Evolutionary conservation across 345 rosid genomes (phyloP), one percentile per base, ranked within the genome.

Genomic region (Lumnitzera racemosa): DNA sequence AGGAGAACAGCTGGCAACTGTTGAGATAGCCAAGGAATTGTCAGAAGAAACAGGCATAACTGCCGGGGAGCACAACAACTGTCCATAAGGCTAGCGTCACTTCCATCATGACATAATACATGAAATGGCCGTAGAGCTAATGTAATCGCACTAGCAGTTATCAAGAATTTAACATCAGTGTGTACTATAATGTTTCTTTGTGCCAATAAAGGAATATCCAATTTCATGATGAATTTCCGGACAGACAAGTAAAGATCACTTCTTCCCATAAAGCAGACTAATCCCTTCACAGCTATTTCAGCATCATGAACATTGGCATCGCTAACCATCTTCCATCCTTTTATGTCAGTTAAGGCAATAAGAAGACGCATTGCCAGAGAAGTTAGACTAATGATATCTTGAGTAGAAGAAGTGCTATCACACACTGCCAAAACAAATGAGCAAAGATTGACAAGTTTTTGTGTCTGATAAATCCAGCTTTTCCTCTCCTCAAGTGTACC

Each of bases 121-220:
- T 81, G 90, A 72, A 89, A 85, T 63, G 98, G 96, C 58, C 98
- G 84, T 62, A 92, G 67, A 55, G 91, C 91, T 74, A 89, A 74
- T 24, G 95, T 87, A 61, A 92, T 64, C 49, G 85, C 87, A 80
- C 86, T 84, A 43, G 96, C 89, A 47, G 82, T 89, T 60, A 89
- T 81, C 80, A 89, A 65, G 62, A 92, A 81, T 64, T 70, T 81
- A 67, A 85, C 88, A 74, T 85, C 97, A 2, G 74, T 70, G 58
- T 69, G 82, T 31, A 51, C 68, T 60, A 68, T n/a, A 65, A 15
- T 68, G 55, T 56, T 82, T 51, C 57, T 15, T 56, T 64, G 74
- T 15, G 70, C 46, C 54, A 66, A 51, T 60, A 27, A 61, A 14
- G 62, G 61, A 65, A 66, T 57, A 66, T 78, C 79, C 63, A 82